Conservation (phyloP, 345 rosid genomes). For the Lumnitzera littorea region DNA sequence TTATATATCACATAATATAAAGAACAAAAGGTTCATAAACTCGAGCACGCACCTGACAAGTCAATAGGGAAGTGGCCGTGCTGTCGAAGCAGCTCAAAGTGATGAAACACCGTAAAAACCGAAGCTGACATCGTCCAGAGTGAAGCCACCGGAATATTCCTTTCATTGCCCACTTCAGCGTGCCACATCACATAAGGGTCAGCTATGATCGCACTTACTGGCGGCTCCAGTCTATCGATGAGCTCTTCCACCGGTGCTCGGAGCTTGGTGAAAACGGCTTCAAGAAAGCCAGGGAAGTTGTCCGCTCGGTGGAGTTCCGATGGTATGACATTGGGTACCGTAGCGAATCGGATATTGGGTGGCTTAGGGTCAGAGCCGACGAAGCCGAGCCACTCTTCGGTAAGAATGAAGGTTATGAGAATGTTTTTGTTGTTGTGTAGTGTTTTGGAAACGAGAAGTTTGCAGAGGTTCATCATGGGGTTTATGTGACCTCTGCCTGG, state of each 20-base stretch:
- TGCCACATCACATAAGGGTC: conserved; percentile 19
- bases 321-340: conserved; percentile 45
- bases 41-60: no score
- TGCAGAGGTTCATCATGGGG: conserved; percentile 62
- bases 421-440: conserved; percentile 17
- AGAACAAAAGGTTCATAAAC: neutral
- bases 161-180: conserved; percentile 8
- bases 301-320: conserved; percentile 30
- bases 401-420: conserved; percentile 47
- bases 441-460: conserved; percentile 21
- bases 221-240: conserved; percentile 32
- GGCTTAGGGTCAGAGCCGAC: conserved; percentile 35
- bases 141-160: conserved; percentile 29
- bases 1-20: no score
- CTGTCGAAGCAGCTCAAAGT: no score
- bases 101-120: no score
- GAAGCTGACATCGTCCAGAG: conserved; percentile 14
- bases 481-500: conserved; percentile 72
- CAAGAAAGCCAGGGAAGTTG: conserved; percentile 29
- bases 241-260: conserved; percentile 40
- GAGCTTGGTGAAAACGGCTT: conserved; percentile 36
- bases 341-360: conserved; percentile 18
- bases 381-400: conserved; percentile 62
- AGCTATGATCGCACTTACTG: conserved; percentile 16
- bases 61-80: no score